These are phyloP conservation scores for Gossypium anomalum DNA, from an alignment of 345 rosid species.

Conservation along the genomic window DNA sequence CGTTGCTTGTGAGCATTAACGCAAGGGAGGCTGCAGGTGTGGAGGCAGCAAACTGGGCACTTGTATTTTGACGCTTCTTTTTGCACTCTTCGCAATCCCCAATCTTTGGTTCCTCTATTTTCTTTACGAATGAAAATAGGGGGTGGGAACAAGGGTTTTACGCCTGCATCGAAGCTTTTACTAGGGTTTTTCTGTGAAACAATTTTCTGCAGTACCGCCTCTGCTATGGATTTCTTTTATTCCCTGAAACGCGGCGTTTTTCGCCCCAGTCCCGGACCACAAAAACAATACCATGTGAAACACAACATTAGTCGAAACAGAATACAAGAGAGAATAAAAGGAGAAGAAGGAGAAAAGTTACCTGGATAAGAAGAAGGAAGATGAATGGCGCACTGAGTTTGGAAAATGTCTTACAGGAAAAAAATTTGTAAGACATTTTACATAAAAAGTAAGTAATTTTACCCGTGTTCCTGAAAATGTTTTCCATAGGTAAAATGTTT, in stretches of 20 bases:
- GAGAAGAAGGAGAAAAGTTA: too few species aligned
- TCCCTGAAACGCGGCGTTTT: neutral
- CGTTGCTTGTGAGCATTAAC: slow-evolving; percentile 82
- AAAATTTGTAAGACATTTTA: too few species aligned
- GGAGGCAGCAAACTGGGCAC: slow-evolving; percentile 79
- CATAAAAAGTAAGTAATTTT: too few species aligned
- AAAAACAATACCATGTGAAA: too few species aligned
- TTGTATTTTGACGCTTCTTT: slow-evolving; percentile 54
- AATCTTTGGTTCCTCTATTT: slow-evolving; percentile 18
- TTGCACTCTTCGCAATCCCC: slow-evolving; percentile 60
- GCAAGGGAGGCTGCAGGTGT: slow-evolving; percentile 74
- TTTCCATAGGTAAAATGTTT: too few species aligned
- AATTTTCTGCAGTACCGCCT: neutral
- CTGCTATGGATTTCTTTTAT: neutral
- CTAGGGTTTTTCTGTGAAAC: neutral
- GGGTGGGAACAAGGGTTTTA: neutral
- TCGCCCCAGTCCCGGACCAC: neutral
- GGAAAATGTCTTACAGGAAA: too few species aligned
- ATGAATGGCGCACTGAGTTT: too few species aligned
- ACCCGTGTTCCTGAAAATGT: too few species aligned
- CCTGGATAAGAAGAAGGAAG: too few species aligned
- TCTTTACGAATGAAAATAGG: neutral
- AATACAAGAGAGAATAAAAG: too few species aligned
- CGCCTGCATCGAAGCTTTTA: neutral
- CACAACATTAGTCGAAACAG: too few species aligned